Percentiles rank a stretch among this genome's conserved stretches.
These are phyloP conservation scores for Neofusicoccum laricinum DNA, from an alignment of 2,329 filamentous ascomycete species.

Conservation along the genomic window DNA sequence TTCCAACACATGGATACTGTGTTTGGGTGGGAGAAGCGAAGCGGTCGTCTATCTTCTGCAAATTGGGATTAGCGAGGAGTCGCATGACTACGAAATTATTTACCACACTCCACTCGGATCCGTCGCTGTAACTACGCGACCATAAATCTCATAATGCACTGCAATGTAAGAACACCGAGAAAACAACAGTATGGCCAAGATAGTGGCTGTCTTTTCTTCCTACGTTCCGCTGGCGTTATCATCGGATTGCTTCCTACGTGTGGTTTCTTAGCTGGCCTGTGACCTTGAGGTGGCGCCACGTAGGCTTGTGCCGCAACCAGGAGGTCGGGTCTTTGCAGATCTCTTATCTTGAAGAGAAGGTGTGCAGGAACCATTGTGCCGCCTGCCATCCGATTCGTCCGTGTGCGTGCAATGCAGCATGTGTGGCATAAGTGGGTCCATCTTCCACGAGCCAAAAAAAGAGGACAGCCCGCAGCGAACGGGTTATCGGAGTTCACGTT, in stretches of 20 bases:
- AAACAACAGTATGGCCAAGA: neutral
- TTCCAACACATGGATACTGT: neutral
- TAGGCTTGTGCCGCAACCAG: neutral
- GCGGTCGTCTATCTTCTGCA: neutral
- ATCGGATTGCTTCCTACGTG: neutral
- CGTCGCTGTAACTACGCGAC: neutral
- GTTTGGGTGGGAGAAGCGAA: neutral
- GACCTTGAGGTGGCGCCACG: neutral
- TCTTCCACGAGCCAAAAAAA: neutral
- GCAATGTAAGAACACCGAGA: neutral
- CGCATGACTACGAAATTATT: neutral
- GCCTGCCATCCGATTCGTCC: neutral
- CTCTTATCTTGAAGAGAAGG: too few species aligned
- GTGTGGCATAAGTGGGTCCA: neutral
- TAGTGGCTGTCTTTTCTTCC: neutral
- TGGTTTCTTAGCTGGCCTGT: neutral
- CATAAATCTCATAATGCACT: neutral
- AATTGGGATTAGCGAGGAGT: neutral
- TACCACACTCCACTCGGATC: neutral
- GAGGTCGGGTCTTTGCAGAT: neutral
- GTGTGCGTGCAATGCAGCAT: neutral
- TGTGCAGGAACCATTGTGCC: neutral
- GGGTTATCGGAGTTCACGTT: neutral
- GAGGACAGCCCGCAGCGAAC: neutral
- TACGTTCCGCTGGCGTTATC: neutral